Evolutionary conservation across 768 basidiomycete genomes (phyloP), one percentile per base, ranked within the genome.

Genomic region (Hypholoma sublateritium): DNA sequence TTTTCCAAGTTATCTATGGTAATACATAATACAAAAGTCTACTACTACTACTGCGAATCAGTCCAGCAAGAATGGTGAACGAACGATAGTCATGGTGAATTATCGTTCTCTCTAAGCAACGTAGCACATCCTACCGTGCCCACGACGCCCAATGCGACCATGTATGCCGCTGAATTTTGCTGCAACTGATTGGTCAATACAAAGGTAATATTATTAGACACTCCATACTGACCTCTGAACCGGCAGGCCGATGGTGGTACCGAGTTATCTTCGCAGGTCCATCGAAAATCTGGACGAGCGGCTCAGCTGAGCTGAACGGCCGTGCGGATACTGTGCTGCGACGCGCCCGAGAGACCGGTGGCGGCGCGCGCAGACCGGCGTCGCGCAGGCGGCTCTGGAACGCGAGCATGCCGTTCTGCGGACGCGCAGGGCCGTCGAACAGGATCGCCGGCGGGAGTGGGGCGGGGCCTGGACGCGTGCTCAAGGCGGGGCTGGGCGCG

Each of bases 401-500:
- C 8, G 65, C 65, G 6, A 70, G 53, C 4, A 65, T 53, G 8
- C 59, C 59, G 43, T 68, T 68, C 37, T 73, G 67, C 13, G 72
- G 71, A 25, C 63, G 64, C 11, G 80, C 79, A 5, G 82, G 82
- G 3, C 81, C 82, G 52, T 82, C 81, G 55, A 80, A 80, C 16
- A 76, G 60, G 55, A 77, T 65, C 7, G 80, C 77, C 47, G 77
- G 66, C 39, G 81, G 79, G 28, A 81, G 72, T 1, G 74, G 62
- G 13, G 68, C 35, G 17, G 72, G 74, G 42, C 64, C 52, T 13
- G 71, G 65, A 45, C 59, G 57, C 13, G 69, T 7, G 46, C 46
- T 16, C 11, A n/a, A 13, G 22, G 22, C 14, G 46, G 25, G 63
- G 50, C 53, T 44, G 9, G 55, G 55, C 48, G 58, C 47, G 35